A percentile compares a stretch with the other conserved stretches of the same genome.
phyloP scores from a whole-genome alignment of 1,139 yeast genomes.

The Saccharomyces hybrid region DNA sequence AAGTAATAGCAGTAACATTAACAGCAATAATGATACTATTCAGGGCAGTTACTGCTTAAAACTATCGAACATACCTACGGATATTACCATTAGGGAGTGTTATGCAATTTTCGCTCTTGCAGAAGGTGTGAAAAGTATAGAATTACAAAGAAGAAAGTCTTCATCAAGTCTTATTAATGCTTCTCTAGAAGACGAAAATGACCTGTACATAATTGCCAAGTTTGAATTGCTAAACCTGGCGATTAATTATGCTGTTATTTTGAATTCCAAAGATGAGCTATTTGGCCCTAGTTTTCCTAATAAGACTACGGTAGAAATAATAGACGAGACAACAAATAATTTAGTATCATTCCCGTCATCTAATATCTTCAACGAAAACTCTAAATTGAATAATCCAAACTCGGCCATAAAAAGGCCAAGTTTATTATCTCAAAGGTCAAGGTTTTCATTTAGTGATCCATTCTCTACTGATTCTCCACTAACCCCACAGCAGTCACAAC shows the following conservation, averaged over 20 bases:
- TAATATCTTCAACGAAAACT: constrained; percentile 1
- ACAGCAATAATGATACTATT: background rate
- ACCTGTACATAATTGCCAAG: constrained; percentile 44
- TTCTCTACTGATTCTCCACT: constrained; percentile 34
- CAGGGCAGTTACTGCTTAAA: constrained; percentile 27
- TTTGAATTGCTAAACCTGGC: constrained; percentile 62
- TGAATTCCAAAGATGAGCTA: constrained; percentile 52
- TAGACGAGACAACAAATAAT: constrained; percentile 32
- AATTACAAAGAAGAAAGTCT: constrained; percentile 36
- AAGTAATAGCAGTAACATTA: background rate
- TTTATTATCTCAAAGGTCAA: constrained; percentile 51
- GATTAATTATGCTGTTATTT: constrained; percentile 55
- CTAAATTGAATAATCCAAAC: constrained; percentile 30
- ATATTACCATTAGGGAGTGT: constrained; percentile 70
- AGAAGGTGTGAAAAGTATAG: constrained; percentile 59
- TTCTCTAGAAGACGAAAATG: constrained; percentile 6
- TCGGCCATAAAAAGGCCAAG: constrained; percentile 40
- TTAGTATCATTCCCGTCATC: constrained; percentile 20
- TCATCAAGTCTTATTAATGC: background rate
- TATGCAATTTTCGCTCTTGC: constrained; percentile 73
- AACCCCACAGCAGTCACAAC: constrained; percentile 5
- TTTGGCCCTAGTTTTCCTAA: constrained; percentile 53
- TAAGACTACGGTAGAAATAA: constrained; percentile 46
- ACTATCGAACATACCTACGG: constrained; percentile 60
- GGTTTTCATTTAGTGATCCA: constrained; percentile 65